Base-by-base conservation (phyloP, 495 filamentous ascomycete species). In the Xylaria bambusicola region DNA sequence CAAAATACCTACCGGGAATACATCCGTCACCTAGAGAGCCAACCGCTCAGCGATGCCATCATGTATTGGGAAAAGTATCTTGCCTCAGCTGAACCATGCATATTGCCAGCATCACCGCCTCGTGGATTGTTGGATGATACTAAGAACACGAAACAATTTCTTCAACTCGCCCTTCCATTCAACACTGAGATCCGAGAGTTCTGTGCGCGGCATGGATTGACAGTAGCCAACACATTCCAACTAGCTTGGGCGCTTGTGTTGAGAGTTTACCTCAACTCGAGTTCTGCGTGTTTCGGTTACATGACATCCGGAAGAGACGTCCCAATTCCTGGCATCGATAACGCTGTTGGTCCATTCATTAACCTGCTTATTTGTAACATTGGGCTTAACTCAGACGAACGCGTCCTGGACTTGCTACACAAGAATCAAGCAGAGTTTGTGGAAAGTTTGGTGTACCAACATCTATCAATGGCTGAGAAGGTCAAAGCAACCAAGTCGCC, bases 351-450 rank as follows among this genome's bases (percentile, higher is more conserved):
- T 0, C 74, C 85, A 4, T 64, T 85, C 7, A 83, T 88, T 58
- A 80, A 85, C 35, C 86, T 84, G 12, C 71, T 86, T 1, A 85
- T 85, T 17, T 72, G 82, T 46, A 79, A 84, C 0, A 65, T 85
- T 3, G 66, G 51, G 12, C 17, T 80, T 6, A 54, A 72, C 44
- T 53, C 64, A 21, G 27, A 62, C 6, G 18, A 53, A 18, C 56
- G 52, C 18, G 58, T 77, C 23, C 15, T 26, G 6, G 65, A 74
- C 3, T 69, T 58, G 49, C 69, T 80, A 8, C 67, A 74, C 27
- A 27, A 62, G 1, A 68, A 85, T 6, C 82, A 86, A 52, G 68
- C 76, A 23, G 60, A 71, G 3, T 71, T 75, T 42, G 63, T 77
- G 18, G 69, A 76, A 15, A 73, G 76, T 0, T 74, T 81, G 17